Evolutionary conservation across 2,329 filamentous ascomycete genomes (phyloP).

Genomic region (Microcera coccophila): DNA sequence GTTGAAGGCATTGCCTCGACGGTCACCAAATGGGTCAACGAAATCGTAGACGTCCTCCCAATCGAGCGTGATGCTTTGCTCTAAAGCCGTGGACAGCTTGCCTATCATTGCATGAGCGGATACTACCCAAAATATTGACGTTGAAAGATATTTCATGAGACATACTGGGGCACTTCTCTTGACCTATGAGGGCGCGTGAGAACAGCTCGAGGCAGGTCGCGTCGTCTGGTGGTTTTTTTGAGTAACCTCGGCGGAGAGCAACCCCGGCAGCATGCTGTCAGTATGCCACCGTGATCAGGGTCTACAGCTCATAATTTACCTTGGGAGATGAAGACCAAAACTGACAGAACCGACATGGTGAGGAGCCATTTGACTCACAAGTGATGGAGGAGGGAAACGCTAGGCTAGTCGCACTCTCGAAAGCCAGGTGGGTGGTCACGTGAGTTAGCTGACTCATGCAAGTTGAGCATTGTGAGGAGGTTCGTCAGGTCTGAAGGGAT

Average conservation of each 20-base stretch:
- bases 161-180: constrained; percentile 13
- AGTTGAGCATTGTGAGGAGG: too few species aligned
- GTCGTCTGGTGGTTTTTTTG: constrained; percentile 6
- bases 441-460: too few species aligned
- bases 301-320: constrained; percentile 7
- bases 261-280: constrained; percentile 9
- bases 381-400: constrained; percentile 4
- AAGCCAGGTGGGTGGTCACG: too few species aligned
- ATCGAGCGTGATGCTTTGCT: constrained; percentile 2
- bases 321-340: constrained; percentile 11
- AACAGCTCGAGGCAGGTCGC: constrained; percentile 10
- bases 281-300: constrained; percentile 2
- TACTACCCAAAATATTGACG: not conserved
- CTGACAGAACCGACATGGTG: constrained; percentile 11
- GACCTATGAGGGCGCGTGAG: constrained; percentile 5
- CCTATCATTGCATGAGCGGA: constrained; percentile 5
- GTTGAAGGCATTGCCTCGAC: constrained; percentile 11
- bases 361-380: constrained; percentile 2
- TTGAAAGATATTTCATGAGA: constrained; percentile 2
- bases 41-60: constrained; percentile 17
- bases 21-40: constrained; percentile 21
- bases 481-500: too few species aligned
- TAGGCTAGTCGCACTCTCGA: too few species aligned
- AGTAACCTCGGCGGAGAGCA: constrained; percentile 9
- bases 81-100: constrained; percentile 7